Base-by-base conservation (phyloP, 2,329 filamentous ascomycete species). In the Grosmannia huntii region DNA sequence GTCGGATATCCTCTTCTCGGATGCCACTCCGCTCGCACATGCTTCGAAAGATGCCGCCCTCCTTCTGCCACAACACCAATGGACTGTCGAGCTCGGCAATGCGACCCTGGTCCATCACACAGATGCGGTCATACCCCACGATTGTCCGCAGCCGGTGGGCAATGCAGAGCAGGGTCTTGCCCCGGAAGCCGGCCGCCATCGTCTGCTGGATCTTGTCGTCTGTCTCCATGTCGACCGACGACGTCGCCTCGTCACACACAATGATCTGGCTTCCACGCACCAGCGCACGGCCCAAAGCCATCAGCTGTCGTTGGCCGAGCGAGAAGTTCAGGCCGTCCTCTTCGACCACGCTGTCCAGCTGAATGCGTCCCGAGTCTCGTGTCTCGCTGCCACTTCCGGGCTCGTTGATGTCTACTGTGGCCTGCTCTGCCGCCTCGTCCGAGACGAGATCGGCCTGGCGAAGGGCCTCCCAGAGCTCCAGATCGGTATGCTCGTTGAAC, bases 311-410 rank as follows among this genome's bases (percentile, higher is more conserved):
- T 73, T 97, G 92, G 7, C 92, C 92, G 11, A 97, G 84, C 0
- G 90, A 95, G 76, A 96, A 96, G 72, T 97, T 97, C 61, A 96
- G 79, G 0, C 94, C 94, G 73, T 96, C 92, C 68, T 97, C 94
- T 65, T 96, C 90, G 2, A 97, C 92, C 2, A 83, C 67, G 19
- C 81, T 86, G 71, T 97, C 92, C 25, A 99, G 85, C 63, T 90
- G 84, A 61, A 96, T 87, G 58, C 87, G 83, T 9, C 21, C 31
- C 16, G 23, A 3, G 21, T 55, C 38, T 7, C 19, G 16, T n/a
- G 36, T 4, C 3, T 38, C 36, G n/a, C 41, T 14, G 27, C 28
- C 46, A 27, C 46, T 48, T 14, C 46, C 54, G 11, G 59, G 11
- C 23, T 57, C 50, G 12, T 21, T 1, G n/a, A 12, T 12, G 21